Evolutionary conservation across 2,329 filamentous ascomycete species (phyloP).

Genomic region (Phaeosphaeria sp.): DNA sequence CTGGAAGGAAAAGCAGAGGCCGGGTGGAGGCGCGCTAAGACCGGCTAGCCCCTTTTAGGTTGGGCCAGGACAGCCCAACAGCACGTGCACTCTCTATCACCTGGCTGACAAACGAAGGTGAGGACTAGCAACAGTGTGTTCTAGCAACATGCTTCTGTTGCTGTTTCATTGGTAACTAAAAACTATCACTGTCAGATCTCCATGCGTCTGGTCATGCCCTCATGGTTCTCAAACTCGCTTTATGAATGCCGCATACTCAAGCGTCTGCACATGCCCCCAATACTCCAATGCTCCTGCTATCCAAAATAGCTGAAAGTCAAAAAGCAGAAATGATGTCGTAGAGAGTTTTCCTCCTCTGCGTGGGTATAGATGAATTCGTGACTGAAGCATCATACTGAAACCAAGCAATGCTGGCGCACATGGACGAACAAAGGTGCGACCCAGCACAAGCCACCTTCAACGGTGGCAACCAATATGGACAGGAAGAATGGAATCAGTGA

Average conservation of each 20-base stretch:
- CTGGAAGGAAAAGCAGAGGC: constrained; percentile 24
- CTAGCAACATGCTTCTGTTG: background rate
- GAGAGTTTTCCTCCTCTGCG: constrained; percentile 17
- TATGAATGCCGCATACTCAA: background rate
- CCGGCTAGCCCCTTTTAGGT: background rate
- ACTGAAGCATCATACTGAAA: background rate
- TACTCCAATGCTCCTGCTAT: constrained; percentile 23
- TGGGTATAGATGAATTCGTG: constrained; percentile 35
- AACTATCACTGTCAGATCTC: constrained; percentile 9
- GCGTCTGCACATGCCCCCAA: constrained; percentile 10
- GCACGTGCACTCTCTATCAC: background rate
- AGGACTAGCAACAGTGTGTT: background rate
- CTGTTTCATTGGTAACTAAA: constrained; percentile 8
- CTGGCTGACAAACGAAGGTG: background rate
- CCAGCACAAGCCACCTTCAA: background rate
- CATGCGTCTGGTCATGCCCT: background rate
- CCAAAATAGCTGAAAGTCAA: constrained; percentile 18
- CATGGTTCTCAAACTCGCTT: background rate
- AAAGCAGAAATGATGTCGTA: constrained; percentile 11
- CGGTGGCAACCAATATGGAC: constrained; percentile 37
- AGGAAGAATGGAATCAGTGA: constrained; percentile 34
- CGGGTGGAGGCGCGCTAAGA: constrained; percentile 15
- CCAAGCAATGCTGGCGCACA: constrained; percentile 13
- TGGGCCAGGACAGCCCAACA: background rate
- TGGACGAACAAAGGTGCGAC: background rate